Evolutionary conservation across 768 basidiomycete species (phyloP), one percentile per base, ranked within the genome.

Genomic region (Cystobasidium onofrii): DNA sequence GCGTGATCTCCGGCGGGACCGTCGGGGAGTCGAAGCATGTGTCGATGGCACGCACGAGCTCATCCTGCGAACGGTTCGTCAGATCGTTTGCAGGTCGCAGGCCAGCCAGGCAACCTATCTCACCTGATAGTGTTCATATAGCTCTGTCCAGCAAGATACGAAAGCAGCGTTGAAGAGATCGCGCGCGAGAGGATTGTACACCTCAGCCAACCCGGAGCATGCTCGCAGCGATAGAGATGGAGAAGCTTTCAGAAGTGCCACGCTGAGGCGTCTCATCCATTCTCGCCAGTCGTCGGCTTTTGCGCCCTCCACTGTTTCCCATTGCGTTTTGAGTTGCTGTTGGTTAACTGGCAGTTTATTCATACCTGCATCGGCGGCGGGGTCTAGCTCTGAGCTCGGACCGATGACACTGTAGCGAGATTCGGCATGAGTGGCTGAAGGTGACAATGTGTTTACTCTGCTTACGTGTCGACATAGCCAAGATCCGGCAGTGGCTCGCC

Each of bases 111-210:
- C 44, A 13, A 20, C 7, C 27, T 61, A 46, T 15, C 62, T 64
- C 69, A 92, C 94, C 86, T 97, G 95, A 81, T 97, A 98, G 79
- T 91, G 89, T 65, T 97, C 94, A 78, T 93, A 98, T 7, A 99
- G 83, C 77, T 96, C 92, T 0, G 87, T 86, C 95, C 96, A 99
- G 76, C 96, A 99, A 3, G 94, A 97, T 20, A 98, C 86, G 82
- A 99, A 99, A 0, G 96, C 96, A 2, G 94, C 92, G 80, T 98
- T 98, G 85, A 97, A 98, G 13, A 99, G 83, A 79, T 98, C 95
- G 78, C 90, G 89, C 0, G 92, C 93, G 63, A 98, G 85, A 0
- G 93, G 92, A 25, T 88, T 86, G 81, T 97, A 91, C 9, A 90
- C 87, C 79, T 96, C 91, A 1, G 97, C 92, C 55, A 98, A 83